Base-by-base conservation (phyloP, 768 basidiomycete species). In the Calvatia gigantea region DNA sequence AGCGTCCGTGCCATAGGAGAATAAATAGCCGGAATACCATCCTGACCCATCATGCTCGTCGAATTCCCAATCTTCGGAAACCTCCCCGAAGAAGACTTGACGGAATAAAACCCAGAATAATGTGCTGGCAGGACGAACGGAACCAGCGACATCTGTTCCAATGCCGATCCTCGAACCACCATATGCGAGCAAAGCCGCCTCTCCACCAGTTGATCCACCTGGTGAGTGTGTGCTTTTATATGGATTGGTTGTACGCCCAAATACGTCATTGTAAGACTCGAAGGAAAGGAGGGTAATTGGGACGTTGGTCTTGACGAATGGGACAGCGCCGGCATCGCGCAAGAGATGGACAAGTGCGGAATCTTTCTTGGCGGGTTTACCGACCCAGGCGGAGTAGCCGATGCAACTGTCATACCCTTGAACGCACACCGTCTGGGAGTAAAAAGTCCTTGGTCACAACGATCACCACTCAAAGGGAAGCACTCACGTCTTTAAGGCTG, bases 131-230 rank as follows among this genome's bases (percentile, higher is more conserved):
- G 79, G 48, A n/a, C 89, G 78, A 35, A 89, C 80, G 51, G 84
- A 86, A 8, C 89, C 90, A 2, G 82, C 89, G 27, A 90, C 71
- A 61, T 91, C 89, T 3, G 87, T 82, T 1, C 87, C 89, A 33
- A 90, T 77, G 35, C 87, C 87, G 19, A 88, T 75, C 61, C 83
- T 80, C 35, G 78, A 78, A 8, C 86, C 86, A 1, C 85, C 83
- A 46, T 78, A 73, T 0, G 87, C 87, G 0, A 90, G 62, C 1
- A 89, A 75, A 1, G 87, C 86, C 1, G 76, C 81, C 54, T 88
- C 88, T 7, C 88, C 88, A 0, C 87, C 85, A 0, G 84, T 83
- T 0, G 86, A 87, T 6, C 84, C 88, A 14, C 87, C 87, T 5
- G 76, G 69, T 8, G 76, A 74, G 56, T 79, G 76, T 1, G 70